These are phyloP conservation scores for Podospora bellae-mahoneyi DNA, from an alignment of 495 filamentous ascomycete species.

Conservation along the genomic window DNA sequence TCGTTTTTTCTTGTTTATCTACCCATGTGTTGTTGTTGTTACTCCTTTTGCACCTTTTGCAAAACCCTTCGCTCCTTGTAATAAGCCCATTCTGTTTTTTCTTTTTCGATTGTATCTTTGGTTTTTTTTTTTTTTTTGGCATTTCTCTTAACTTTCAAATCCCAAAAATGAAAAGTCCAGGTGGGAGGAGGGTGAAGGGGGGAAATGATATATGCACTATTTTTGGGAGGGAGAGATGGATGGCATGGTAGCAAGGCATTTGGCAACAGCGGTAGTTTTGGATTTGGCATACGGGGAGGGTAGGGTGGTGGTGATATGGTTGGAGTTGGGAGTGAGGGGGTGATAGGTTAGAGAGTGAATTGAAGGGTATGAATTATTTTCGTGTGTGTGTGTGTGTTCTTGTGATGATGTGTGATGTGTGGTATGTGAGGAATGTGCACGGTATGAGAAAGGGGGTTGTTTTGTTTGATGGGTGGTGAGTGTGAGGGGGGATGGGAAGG, in stretches of 20 bases:
- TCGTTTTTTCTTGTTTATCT: conserved; percentile 10
- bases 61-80: conserved; percentile 25
- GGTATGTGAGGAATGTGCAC: neutral
- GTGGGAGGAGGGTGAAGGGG: neutral
- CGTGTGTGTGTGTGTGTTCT: neutral
- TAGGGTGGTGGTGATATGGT: neutral
- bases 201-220: neutral
- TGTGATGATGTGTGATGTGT: neutral
- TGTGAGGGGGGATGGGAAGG: neutral
- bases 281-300: neutral
- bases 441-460: neutral
- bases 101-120: conserved; percentile 28
- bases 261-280: neutral
- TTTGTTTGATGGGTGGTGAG: neutral
- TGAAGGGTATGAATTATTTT: neutral
- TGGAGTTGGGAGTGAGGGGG: neutral
- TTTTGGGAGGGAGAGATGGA: neutral
- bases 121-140: conserved; percentile 17
- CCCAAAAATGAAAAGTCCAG: neutral
- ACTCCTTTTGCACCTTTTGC: too few species aligned
- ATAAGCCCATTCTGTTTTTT: conserved; percentile 13
- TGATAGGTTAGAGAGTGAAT: neutral
- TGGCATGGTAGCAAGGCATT: neutral
- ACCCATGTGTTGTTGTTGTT: conserved; percentile 8
- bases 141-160: conserved; percentile 7